Evolutionary conservation across 352 stramenopile genomes (phyloP), one percentile per base, ranked within the genome.

Genomic region (Phytophthora agathidicida): DNA sequence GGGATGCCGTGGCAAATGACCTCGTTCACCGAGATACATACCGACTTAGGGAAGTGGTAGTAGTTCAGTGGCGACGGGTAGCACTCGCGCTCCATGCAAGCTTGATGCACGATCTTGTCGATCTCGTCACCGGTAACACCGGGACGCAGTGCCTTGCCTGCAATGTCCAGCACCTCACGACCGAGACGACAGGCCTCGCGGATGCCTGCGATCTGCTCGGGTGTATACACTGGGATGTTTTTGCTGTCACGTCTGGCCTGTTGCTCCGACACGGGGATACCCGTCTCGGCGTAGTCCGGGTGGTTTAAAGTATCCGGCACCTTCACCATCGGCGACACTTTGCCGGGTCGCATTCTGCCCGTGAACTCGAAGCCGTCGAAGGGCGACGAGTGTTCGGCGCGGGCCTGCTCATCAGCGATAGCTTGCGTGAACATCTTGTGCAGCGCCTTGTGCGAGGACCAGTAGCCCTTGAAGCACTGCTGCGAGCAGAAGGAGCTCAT

Each of bases 1-100:
- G 97, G 97, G 65, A 99, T 99, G 14, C 97, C 97, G 71, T 98
- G 95, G 73, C 94, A 98, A 36, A 98, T 97, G 1, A 98, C 88
- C 64, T 98, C 96, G 60, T 99, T 99, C 16, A 98, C 89, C 7
- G 88, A 88, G 9, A 89, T 71, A 41, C 82, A 92, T 35, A 86
- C 54, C n/a, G 80, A 87, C 78, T 99, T 99, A 6, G 96, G 97
- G 65, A 99, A 99, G 96, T 92, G 82, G 61, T 97, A 94, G 68
- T 96, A 99, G 76, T 99, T 99, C 14, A 99, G 73, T 20, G 97
- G 97, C 30, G 93, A 98, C 17, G 97, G 96, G 79, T 99, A 99
- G 20, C 90, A 97, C 16, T 77, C 83, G 14, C 90, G 73, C 58
- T 98, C 83, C 20, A 98, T 88, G 48, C 75, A 96, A 3, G 91